A percentile compares a stretch with the other conserved stretches of the same genome.
These are phyloP conservation scores for Malus fusca DNA, from an alignment of 306 rosid genomes.

Conservation along the genomic window DNA sequence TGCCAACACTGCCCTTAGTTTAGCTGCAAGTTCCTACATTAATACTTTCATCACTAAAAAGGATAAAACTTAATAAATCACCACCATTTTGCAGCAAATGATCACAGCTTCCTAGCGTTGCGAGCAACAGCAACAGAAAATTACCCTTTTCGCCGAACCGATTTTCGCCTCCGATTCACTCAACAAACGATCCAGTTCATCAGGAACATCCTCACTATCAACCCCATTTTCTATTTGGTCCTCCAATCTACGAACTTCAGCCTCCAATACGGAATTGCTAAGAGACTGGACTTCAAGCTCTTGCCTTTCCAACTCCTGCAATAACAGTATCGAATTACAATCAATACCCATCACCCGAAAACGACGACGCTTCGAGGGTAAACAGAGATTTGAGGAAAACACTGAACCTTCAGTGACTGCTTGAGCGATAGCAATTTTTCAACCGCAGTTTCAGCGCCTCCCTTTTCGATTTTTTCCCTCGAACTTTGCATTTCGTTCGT, in stretches of 20 bases:
- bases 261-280: slow-evolving; percentile 36
- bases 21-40: slow-evolving; percentile 59
- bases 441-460: slow-evolving; percentile 40
- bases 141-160: slow-evolving; percentile 61
- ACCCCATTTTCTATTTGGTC: slow-evolving; percentile 31
- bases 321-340: background rate
- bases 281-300: slow-evolving; percentile 34
- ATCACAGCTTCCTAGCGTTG: background rate
- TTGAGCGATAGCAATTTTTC: slow-evolving; percentile 40
- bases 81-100: background rate
- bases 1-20: slow-evolving; percentile 46
- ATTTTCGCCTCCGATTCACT: slow-evolving; percentile 44
- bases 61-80: background rate
- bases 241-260: slow-evolving; percentile 52
- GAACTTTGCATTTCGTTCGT: slow-evolving; percentile 39
- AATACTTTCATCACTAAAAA: background rate
- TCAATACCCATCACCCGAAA: slow-evolving; percentile 2
- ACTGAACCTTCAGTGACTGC: slow-evolving; percentile 50
- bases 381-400: background rate
- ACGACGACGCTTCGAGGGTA: background rate
- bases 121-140: slow-evolving; percentile 1
- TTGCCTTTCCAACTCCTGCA: slow-evolving; percentile 63
- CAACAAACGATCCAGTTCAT: slow-evolving; percentile 33
- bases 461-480: slow-evolving; percentile 35
- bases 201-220: slow-evolving; percentile 30